Conservation (phyloP, 1,139 yeast species). For the Pichia sp. region DNA sequence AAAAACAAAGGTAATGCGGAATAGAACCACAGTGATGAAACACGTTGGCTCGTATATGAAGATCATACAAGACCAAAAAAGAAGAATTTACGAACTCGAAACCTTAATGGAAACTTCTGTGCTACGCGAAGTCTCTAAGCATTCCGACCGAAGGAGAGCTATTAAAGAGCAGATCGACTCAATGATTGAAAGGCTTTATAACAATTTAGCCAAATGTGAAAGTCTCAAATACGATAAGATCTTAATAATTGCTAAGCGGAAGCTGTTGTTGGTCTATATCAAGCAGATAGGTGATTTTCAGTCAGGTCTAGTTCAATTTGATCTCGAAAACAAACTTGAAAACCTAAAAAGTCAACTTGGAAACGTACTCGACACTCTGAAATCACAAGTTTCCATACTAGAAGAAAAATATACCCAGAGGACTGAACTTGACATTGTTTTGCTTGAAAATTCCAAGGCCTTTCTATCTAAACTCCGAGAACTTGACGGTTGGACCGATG, state of each 20-base stretch:
- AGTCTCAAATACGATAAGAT: conserved; percentile 36
- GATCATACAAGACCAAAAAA: conserved; percentile 78
- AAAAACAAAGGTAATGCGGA: conserved; percentile 70
- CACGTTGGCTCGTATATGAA: conserved; percentile 85
- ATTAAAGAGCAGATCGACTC: conserved; percentile 36
- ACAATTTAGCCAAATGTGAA: conserved; percentile 8
- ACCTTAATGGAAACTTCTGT: conserved; percentile 8
- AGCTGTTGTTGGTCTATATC: conserved; percentile 40
- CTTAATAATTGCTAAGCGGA: conserved; percentile 52
- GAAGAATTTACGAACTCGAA: conserved; percentile 41
- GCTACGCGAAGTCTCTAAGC: conserved; percentile 5
- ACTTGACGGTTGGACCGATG: conserved; percentile 47
- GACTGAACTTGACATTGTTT: conserved; percentile 32
- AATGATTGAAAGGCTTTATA: conserved; percentile 17
- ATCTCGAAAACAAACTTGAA: conserved; percentile 16
- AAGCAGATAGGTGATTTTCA: conserved; percentile 32
- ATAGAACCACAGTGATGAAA: conserved; percentile 69
- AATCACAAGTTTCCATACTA: conserved; percentile 40
- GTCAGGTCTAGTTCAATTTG: conserved; percentile 16
- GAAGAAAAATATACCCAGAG: conserved; percentile 44
- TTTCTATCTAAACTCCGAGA: conserved; percentile 41
- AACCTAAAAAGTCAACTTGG: conserved; percentile 23
- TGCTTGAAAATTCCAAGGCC: conserved; percentile 16
- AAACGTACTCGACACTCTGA: conserved; percentile 21
- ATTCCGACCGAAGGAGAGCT: conserved; percentile 29